phyloP scores from a whole-genome alignment of 768 basidiomycete species.

The Lanmaoa pseudosensibilis region DNA sequence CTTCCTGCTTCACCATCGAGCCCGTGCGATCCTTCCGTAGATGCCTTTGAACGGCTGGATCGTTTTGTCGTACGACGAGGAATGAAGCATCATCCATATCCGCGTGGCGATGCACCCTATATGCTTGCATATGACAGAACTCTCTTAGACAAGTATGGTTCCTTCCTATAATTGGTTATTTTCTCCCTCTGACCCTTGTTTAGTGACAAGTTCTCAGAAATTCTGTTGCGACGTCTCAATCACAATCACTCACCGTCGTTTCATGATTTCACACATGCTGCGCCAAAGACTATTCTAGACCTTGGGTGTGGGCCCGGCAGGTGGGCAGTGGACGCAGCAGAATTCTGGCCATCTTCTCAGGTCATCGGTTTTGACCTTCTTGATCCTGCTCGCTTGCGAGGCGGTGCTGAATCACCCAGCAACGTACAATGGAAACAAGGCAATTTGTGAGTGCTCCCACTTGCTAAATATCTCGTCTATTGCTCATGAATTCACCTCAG shows the following conservation, averaged over 20 bases:
- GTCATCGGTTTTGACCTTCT: slow-evolving; percentile 71
- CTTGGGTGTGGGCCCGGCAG: slow-evolving; percentile 73
- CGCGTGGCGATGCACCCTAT: slow-evolving; percentile 49
- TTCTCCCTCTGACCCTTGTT: slow-evolving; percentile 8
- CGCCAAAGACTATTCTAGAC: slow-evolving; percentile 61
- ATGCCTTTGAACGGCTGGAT: slow-evolving; percentile 25
- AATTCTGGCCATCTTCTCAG: slow-evolving; percentile 56
- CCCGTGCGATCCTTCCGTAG: slow-evolving; percentile 10
- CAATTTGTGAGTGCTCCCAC: slow-evolving; percentile 58
- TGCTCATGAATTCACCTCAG: slow-evolving; percentile 35
- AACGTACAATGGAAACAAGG: slow-evolving; percentile 54
- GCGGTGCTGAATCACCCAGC: slow-evolving; percentile 38
- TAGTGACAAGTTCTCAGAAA: slow-evolving; percentile 62
- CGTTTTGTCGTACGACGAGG: slow-evolving; percentile 28
- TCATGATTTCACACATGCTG: slow-evolving; percentile 46
- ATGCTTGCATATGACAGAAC: slow-evolving; percentile 66
- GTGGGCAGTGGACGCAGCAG: slow-evolving; percentile 66
- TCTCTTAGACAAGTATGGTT: slow-evolving; percentile 56
- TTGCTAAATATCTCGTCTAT: not conserved
- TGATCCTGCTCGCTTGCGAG: slow-evolving; percentile 30
- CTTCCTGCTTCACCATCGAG: not conserved
- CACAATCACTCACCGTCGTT: slow-evolving; percentile 60
- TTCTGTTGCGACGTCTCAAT: slow-evolving; percentile 55
- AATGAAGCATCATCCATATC: slow-evolving; percentile 58
- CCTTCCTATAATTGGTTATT: not conserved